Base-by-base conservation (phyloP, 2,329 filamentous ascomycete species). In the Colletotrichum cuscutae region DNA sequence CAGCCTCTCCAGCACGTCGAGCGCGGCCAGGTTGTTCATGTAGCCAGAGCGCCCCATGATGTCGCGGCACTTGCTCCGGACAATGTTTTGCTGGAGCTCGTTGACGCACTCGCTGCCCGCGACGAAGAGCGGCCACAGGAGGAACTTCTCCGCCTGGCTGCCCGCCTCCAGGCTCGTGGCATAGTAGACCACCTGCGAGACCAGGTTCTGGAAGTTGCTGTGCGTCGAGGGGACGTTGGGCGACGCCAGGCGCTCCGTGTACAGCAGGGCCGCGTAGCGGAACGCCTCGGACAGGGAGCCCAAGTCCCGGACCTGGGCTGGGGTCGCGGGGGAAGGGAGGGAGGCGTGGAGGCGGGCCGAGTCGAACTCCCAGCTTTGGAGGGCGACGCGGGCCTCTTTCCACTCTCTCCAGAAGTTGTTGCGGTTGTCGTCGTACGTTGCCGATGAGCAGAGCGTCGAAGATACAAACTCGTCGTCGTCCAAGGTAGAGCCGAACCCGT, bases 41-140 rank as follows among this genome's bases (percentile, higher is more conserved):
- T 98, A 98, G 1, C 95, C 95, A 66, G 93, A 96, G 76, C 96
- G 93, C 35, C 91, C 90, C 87, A 96, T 95, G 76, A 98, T 96
- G 79, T 96, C 95, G 57, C 92, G 88, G 83, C 95, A 97, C 77
- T 95, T 92, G 76, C 90, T 88, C 65, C 95, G 91, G 65, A 98
- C 93, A 71, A 95, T 90, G 70, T 90, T 89, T 75, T 95, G 93
- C 78, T 98, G 94, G 63, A 91, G 86, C 78, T 94, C 91, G 76
- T 94, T 93, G 75, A 97, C 92, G 78, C 95, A 97, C 84, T 98
- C 96, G 26, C 94, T 95, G 24, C 95, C 95, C 1, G 93, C 92
- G 65, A 98, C 93, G 80, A 98, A 98, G 3, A 98, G 88, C 3
- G 96, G 95, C 96, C 95, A 98, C 9, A 98, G 89, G 11, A 98